A percentile compares a stretch with the other conserved stretches of the same genome.
Evolutionary conservation across 2,329 filamentous ascomycete genomes (phyloP).

Genomic region (Neodidymelliopsis sp.): DNA sequence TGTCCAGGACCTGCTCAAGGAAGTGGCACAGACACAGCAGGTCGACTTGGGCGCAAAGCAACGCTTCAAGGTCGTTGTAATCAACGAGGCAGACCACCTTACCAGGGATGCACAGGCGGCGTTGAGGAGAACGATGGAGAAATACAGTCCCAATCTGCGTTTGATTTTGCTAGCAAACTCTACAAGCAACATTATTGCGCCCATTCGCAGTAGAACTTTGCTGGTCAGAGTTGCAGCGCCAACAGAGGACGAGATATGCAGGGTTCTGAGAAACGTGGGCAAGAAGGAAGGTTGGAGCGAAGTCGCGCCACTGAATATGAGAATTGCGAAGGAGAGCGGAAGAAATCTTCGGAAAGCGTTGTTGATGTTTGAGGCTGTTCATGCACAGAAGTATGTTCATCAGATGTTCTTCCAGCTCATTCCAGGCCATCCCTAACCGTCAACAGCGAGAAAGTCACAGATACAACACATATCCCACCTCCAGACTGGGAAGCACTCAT

Average conservation of each 20-base stretch:
- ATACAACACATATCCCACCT: slow-evolving; percentile 87
- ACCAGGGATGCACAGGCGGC: slow-evolving; percentile 95
- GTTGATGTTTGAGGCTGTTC: slow-evolving; percentile 96
- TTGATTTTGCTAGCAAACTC: slow-evolving; percentile 93
- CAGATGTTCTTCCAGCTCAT: not conserved
- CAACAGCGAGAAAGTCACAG: slow-evolving; percentile 83
- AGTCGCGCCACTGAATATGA: slow-evolving; percentile 76
- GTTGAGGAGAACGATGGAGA: slow-evolving; percentile 95
- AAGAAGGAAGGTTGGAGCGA: slow-evolving; percentile 86
- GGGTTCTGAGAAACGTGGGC: slow-evolving; percentile 72
- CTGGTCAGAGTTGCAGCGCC: slow-evolving; percentile 92
- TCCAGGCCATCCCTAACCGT: slow-evolving; percentile 13
- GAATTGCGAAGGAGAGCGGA: slow-evolving; percentile 89
- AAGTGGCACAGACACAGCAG: slow-evolving; percentile 98
- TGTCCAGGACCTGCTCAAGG: slow-evolving; percentile 92
- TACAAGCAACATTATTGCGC: slow-evolving; percentile 98
- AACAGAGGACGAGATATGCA: slow-evolving; percentile 82
- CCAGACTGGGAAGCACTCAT: slow-evolving; percentile 98
- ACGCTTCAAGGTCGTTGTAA: slow-evolving; percentile 97
- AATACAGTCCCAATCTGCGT: slow-evolving; percentile 94
- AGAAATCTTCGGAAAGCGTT: slow-evolving; percentile 88
- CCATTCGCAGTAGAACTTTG: slow-evolving; percentile 89
- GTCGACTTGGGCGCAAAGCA: slow-evolving; percentile 93
- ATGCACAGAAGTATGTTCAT: slow-evolving; percentile 86
- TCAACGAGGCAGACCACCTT: slow-evolving; percentile 97